phyloP scores from a whole-genome alignment of 768 basidiomycete genomes.

The Rhizopogon salebrosus region DNA sequence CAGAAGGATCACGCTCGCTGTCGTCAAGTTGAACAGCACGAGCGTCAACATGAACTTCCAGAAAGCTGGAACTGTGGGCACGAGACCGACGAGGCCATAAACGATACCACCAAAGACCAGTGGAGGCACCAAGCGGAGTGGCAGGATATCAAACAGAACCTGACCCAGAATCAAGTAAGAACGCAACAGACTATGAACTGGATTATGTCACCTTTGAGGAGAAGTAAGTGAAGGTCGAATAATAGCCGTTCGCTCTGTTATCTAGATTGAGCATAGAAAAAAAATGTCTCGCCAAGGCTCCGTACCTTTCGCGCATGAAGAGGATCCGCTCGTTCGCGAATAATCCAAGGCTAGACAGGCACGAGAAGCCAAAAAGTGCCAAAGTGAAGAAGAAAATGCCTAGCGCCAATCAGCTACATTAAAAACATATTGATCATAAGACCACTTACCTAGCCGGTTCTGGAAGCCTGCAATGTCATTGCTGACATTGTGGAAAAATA shows the following conservation, averaged over 20 bases:
- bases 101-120: conserved; percentile 94
- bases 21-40: conserved; percentile 94
- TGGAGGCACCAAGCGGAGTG: conserved; percentile 90
- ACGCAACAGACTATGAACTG: neutral
- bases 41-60: conserved; percentile 98
- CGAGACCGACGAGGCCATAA: conserved; percentile 92
- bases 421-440: neutral
- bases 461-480: conserved; percentile 98
- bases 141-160: conserved; percentile 95
- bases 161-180: conserved; percentile 20
- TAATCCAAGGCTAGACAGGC: conserved; percentile 85
- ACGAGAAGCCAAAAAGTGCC: conserved; percentile 96
- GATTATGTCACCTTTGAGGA: conserved; percentile 66
- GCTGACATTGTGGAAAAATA: conserved; percentile 85
- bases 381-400: conserved; percentile 97
- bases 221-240: conserved; percentile 95
- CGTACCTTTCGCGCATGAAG: conserved; percentile 96
- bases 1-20: conserved; percentile 86
- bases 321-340: conserved; percentile 94
- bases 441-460: conserved; percentile 71
- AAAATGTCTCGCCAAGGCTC: neutral
- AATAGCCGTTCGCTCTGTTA: conserved; percentile 90
- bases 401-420: conserved; percentile 14
- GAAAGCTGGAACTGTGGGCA: conserved; percentile 82
- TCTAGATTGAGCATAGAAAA: neutral